Conservation (phyloP, 2,329 filamentous ascomycete species). For the Talaromyces sp. region DNA sequence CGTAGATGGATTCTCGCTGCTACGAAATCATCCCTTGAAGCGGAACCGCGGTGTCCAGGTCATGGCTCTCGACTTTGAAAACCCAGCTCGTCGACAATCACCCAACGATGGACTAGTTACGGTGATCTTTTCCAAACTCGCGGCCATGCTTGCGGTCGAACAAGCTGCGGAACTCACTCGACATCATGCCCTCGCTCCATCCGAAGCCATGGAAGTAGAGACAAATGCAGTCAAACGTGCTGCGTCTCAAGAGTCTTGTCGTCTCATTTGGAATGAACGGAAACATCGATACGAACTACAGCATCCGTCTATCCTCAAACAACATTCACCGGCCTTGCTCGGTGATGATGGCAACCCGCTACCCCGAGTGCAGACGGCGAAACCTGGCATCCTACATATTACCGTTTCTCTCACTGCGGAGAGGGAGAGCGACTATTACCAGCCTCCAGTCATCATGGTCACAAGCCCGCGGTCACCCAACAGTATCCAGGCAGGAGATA, state of each 20-base stretch:
- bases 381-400: conserved; percentile 41
- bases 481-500: conserved; percentile 31
- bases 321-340: conserved; percentile 29
- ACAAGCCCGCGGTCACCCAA: conserved; percentile 39
- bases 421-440: conserved; percentile 19
- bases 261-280: conserved; percentile 43
- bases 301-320: conserved; percentile 42
- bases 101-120: conserved; percentile 45
- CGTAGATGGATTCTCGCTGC: conserved; percentile 42
- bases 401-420: conserved; percentile 37
- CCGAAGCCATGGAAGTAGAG: conserved; percentile 43
- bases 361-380: conserved; percentile 30
- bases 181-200: conserved; percentile 38
- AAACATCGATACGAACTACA: conserved; percentile 45
- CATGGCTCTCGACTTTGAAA: conserved; percentile 42
- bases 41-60: conserved; percentile 41
- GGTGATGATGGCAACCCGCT: conserved; percentile 36
- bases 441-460: conserved; percentile 34
- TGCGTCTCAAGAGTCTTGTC: conserved; percentile 46
- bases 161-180: conserved; percentile 41
- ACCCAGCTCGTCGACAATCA: conserved; percentile 35
- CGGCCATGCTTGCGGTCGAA: conserved; percentile 49
- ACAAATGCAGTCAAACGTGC: conserved; percentile 44
- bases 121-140: conserved; percentile 48
- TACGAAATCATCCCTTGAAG: conserved; percentile 42